Evolutionary conservation across 306 rosid species (phyloP), one percentile per base, ranked within the genome.

Genomic region (Biancaea sappan): DNA sequence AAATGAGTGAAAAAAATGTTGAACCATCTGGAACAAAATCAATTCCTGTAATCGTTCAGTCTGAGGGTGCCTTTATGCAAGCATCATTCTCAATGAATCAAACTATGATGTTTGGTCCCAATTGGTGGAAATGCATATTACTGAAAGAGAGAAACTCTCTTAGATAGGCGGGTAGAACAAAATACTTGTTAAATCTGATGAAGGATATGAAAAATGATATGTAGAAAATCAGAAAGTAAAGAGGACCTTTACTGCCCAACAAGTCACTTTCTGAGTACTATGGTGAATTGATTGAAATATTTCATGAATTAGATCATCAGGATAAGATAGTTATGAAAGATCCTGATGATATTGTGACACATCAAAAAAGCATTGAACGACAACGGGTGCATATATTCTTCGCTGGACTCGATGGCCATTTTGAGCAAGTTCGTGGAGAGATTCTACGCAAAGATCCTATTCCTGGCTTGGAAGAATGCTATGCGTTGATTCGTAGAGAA

Each of bases 351-450:
- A 16, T 44, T 2, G 3, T 2, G 26, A 5, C 43, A 14, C 38
- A 75, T 11, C 9, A 11, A 16, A 25, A 46, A 2, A 24, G 37
- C 11, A 26, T 70, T 8, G 24, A 61, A 6, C 16, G 11, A 1
- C 15, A 32, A 32, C 4, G 69, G 4, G 56, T 61, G 3, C 65
- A 78, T 40, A 68, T 60, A 37, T 44, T 71, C n/a, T 37, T 71
- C 5, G 51, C 15, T 0, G 38, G 60, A 4, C 22, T 73, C 2
- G 70, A 73, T 73, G 58, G 2, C 4, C 18, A 34, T 2, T 71
- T 71, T 3, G 53, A 71, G 10, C 52, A 21, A 52, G 14, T 35
- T n/a, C n/a, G n/a, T n/a, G n/a, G n/a, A n/a, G n/a, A n/a, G n/a
- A n/a, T n/a, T n/a, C n/a, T n/a, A n/a, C 25, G 40, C 10, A 66